Conservation (phyloP, 2,329 filamentous ascomycete species). For the Gremmenia infestans region DNA sequence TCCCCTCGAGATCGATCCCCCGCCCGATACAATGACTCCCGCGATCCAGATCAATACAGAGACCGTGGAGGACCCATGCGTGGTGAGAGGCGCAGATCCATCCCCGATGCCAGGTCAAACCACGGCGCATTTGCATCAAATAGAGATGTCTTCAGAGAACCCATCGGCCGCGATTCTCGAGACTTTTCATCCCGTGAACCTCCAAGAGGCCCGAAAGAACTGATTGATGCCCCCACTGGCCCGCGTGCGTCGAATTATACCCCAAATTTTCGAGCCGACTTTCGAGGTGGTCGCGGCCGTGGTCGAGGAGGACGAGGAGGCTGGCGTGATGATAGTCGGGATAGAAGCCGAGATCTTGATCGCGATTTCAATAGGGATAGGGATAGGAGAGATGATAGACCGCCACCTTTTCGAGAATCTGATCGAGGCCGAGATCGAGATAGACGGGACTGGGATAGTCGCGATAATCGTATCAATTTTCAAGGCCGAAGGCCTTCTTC, state of each 20-base stretch:
- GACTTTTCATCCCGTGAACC: slow-evolving; percentile 57
- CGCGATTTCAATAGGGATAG: slow-evolving; percentile 42
- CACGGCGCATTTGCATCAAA: slow-evolving; percentile 55
- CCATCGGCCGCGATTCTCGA: slow-evolving; percentile 29
- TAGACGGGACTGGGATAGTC: slow-evolving; percentile 45
- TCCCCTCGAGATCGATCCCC: slow-evolving; percentile 38
- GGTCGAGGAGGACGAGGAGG: slow-evolving; percentile 47
- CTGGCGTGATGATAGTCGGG: slow-evolving; percentile 37
- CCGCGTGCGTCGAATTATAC: slow-evolving; percentile 63
- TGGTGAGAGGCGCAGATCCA: slow-evolving; percentile 29
- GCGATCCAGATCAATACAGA: slow-evolving; percentile 26
- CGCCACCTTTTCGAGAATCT: slow-evolving; percentile 45
- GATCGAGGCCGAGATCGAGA: slow-evolving; percentile 52
- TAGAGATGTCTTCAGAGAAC: slow-evolving; percentile 53
- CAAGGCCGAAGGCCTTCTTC: slow-evolving; percentile 59
- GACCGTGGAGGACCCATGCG: slow-evolving; percentile 18
- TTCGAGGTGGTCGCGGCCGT: slow-evolving; percentile 46
- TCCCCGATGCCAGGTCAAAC: slow-evolving; percentile 25
- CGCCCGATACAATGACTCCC: slow-evolving; percentile 29
- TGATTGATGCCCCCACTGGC: slow-evolving; percentile 58
- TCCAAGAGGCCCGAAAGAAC: slow-evolving; percentile 75
- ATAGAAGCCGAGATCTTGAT: slow-evolving; percentile 34
- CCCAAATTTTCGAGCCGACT: slow-evolving; percentile 54
- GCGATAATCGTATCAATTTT: slow-evolving; percentile 40
- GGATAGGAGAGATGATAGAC: slow-evolving; percentile 47